phyloP scores from a whole-genome alignment of 371 early-diverging fungal genomes.

The Lichtheimia ramosa region DNA sequence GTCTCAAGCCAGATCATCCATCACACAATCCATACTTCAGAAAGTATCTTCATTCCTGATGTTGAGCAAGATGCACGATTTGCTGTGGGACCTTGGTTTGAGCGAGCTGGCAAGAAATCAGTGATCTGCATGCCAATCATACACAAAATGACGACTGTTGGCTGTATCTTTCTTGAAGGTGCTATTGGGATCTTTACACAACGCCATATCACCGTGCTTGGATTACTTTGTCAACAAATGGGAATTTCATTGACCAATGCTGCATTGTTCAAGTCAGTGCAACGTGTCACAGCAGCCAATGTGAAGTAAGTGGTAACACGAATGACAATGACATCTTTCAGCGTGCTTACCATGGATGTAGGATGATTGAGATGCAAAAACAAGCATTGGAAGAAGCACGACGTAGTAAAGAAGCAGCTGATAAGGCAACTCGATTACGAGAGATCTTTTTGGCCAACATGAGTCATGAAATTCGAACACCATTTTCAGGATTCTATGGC shows the following conservation, averaged over 20 bases:
- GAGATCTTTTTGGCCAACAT: constrained; percentile 64
- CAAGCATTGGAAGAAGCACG: constrained; percentile 43
- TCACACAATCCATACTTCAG: constrained; percentile 41
- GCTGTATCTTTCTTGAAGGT: constrained; percentile 57
- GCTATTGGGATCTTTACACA: constrained; percentile 58
- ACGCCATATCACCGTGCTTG: constrained; percentile 54
- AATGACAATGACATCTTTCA: background rate
- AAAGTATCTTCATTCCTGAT: constrained; percentile 42
- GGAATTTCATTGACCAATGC: constrained; percentile 64
- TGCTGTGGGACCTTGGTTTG: constrained; percentile 46
- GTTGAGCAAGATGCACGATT: constrained; percentile 42
- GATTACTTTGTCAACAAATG: constrained; percentile 57
- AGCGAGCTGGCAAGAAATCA: constrained; percentile 44
- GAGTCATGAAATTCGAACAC: constrained; percentile 57
- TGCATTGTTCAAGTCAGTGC: constrained; percentile 48
- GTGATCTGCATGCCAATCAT: constrained; percentile 59
- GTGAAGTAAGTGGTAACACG: constrained; percentile 14
- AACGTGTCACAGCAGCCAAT: constrained; percentile 42
- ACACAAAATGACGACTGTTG: constrained; percentile 49
- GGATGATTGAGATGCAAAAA: constrained; percentile 53
- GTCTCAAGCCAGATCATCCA: constrained; percentile 38
- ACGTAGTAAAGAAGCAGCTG: constrained; percentile 47
- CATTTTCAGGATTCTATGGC: constrained; percentile 61
- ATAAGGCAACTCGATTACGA: constrained; percentile 36
- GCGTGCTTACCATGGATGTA: background rate